Evolutionary conservation across 2,329 filamentous ascomycete species (phyloP), one percentile per base, ranked within the genome.

Genomic region (Dothideomycetes sp.): DNA sequence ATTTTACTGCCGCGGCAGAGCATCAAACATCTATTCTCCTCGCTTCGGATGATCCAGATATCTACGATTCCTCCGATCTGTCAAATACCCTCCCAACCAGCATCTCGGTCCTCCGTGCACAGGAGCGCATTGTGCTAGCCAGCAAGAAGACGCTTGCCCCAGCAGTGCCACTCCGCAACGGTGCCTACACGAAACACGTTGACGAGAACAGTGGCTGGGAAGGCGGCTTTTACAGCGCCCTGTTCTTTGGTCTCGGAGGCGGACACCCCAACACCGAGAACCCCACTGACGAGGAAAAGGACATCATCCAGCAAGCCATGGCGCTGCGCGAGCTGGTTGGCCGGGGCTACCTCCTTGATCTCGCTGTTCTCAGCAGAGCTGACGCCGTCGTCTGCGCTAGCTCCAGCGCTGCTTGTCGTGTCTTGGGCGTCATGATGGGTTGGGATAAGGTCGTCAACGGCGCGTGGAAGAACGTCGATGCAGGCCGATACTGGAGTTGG

Each of bases 131-230:
- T 55, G 75, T 78, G 16, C 72, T 93, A 5, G 83, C 84, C 7
- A 77, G 75, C 37, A 84, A 83, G 54, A 52, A 57, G 9, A 56
- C 61, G n/a, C 60, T 73, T 36, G 48, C 51, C 1, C 56, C 56
- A 2, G 47, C 50, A 18, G 35, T 43, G 4, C 46, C 49, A 4
- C 29, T 53, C 7, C 53, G 53, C 8, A 61, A 61, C 17, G 61
- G 63, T 9, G 64, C 71, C 5, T 75, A 81, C 54, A 70, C 72
- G 47, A 75, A 73, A 49, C 84, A 83, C 55, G 71, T 83, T 27
- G 83, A 87, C 43, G 80, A 87, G 54, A 74, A 79, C 2, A 78
- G 84, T 31, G 86, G 85, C 19, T 93, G 85, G 85, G 85, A 93
- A 57, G 85, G 86, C 14, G 86, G 86, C 1, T 94, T 93, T 66